These are phyloP conservation scores for Podosphaera xanthii DNA, from an alignment of 2,329 filamentous ascomycete genomes.

Conservation along the genomic window DNA sequence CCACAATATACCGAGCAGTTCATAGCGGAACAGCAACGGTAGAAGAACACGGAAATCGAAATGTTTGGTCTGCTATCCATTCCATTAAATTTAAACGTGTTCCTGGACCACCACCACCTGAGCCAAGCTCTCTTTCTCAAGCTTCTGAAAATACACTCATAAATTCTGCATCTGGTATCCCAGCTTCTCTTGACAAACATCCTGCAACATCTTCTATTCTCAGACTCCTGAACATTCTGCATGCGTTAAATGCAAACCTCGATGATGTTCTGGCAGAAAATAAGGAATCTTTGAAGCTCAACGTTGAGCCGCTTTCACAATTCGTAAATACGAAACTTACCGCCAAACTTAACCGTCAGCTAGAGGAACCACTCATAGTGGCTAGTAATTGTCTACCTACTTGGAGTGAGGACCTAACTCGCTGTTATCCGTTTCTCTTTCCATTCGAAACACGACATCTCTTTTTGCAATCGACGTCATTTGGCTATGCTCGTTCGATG, in stretches of 20 bases:
- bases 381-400: conserved; percentile 87
- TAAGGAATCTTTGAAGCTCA: conserved; percentile 45
- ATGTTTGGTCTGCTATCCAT: conserved; percentile 77
- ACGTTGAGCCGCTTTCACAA: conserved; percentile 65
- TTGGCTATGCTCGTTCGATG: conserved; percentile 95
- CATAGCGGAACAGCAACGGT: conserved; percentile 33
- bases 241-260: conserved; percentile 78
- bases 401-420: conserved; percentile 88
- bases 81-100: conserved; percentile 82
- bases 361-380: conserved; percentile 91
- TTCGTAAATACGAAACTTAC: conserved; percentile 98
- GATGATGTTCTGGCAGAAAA: conserved; percentile 73
- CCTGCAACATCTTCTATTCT: conserved; percentile 73
- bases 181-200: conserved; percentile 61
- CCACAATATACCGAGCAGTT: conserved; percentile 86
- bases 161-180: conserved; percentile 37
- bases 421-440: conserved; percentile 88
- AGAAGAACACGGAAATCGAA: conserved; percentile 47
- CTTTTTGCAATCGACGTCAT: conserved; percentile 93
- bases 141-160: conserved; percentile 26
- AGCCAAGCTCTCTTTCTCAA: conserved; percentile 38
- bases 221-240: conserved; percentile 67
- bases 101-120: conserved; percentile 55
- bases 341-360: conserved; percentile 85
- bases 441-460: conserved; percentile 93